A percentile compares a stretch with the other conserved stretches of the same genome.
Conservation (phyloP, 108 stramenopile species). For the Nitzschia inconspicua region DNA sequence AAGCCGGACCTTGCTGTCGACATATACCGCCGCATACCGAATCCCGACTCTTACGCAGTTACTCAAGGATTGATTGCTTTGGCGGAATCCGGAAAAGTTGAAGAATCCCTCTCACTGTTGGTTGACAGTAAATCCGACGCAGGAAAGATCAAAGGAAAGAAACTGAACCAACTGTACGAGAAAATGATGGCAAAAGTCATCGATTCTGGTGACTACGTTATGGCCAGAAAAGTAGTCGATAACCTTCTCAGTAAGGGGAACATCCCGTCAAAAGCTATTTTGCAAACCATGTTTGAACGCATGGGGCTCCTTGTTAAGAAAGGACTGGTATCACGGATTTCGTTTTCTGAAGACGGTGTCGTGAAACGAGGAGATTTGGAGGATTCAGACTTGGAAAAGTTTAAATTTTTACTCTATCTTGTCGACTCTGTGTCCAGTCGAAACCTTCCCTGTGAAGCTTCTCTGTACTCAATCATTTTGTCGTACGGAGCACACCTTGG, state of each 20-base stretch:
- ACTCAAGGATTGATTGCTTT: constrained; percentile 60
- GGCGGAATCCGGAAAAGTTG: constrained; percentile 40
- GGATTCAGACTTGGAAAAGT: constrained; percentile 32
- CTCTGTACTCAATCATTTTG: constrained; percentile 60
- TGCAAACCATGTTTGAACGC: constrained; percentile 41
- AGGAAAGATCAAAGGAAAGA: constrained; percentile 53
- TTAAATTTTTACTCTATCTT: constrained; percentile 67
- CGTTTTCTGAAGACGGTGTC: background rate
- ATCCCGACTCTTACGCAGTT: constrained; percentile 73
- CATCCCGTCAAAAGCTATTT: constrained; percentile 70
- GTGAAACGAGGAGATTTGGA: constrained; percentile 5
- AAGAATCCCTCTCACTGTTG: constrained; percentile 43
- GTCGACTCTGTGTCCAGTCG: constrained; percentile 59
- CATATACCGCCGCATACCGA: constrained; percentile 59
- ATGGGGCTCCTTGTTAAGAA: constrained; percentile 30
- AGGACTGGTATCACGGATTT: constrained; percentile 8
- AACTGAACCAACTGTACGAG: constrained; percentile 60
- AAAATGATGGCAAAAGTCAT: constrained; percentile 43
- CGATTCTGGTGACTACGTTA: constrained; percentile 33
- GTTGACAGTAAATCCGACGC: background rate
- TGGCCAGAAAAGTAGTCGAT: constrained; percentile 42
- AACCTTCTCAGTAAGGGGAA: constrained; percentile 53
- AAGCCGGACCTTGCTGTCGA: constrained; percentile 60
- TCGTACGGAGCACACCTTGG: constrained; percentile 46
- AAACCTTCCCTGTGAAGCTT: constrained; percentile 58